Conservation (phyloP, 768 basidiomycete genomes). For the Psilocybe cubensis region DNA sequence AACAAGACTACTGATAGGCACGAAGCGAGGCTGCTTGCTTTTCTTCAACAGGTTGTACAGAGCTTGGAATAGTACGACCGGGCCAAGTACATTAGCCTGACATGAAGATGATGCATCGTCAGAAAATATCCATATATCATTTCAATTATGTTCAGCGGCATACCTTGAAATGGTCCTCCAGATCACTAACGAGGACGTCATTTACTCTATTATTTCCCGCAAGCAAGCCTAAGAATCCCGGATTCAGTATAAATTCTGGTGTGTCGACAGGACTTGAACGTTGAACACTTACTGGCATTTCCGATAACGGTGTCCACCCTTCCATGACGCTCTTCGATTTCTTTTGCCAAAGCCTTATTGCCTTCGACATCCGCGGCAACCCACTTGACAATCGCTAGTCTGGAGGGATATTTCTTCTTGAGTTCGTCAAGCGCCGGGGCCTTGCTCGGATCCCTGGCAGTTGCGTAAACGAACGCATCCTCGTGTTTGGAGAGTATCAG, state of each 20-base stretch:
- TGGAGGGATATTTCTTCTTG: neutral
- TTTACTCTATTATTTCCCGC: neutral
- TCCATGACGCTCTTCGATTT: neutral
- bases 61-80: constrained; percentile 7
- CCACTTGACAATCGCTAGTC: neutral
- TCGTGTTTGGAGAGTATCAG: neutral
- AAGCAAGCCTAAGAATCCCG: no score
- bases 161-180: neutral
- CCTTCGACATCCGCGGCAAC: neutral
- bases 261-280: no score
- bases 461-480: neutral
- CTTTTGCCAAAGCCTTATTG: neutral
- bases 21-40: constrained; percentile 3
- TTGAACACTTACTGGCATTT: neutral
- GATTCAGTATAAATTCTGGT: no score
- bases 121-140: no score
- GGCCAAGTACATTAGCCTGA: constrained; percentile 3
- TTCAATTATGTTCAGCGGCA: no score
- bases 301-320: neutral
- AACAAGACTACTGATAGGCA: neutral
- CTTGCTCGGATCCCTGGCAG: neutral
- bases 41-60: neutral
- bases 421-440: neutral
- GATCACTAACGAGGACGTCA: neutral
- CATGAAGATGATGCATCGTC: neutral